Percentiles rank a stretch among this genome's conserved stretches.
phyloP scores from a whole-genome alignment of 208 protist species.

The Leishmania amazonensis region DNA sequence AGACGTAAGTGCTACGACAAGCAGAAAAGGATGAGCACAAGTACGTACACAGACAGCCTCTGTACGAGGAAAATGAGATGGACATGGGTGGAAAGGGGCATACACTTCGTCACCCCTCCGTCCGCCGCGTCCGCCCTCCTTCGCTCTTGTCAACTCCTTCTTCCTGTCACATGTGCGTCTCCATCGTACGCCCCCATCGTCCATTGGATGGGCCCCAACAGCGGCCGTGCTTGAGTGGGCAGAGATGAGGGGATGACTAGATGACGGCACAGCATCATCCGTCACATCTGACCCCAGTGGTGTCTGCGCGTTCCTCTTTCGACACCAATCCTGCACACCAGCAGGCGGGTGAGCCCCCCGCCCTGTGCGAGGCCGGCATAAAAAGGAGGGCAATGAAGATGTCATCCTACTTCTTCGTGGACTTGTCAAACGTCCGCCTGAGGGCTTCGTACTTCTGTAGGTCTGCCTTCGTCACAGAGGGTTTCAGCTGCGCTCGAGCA shows the following conservation, averaged over 20 bases:
- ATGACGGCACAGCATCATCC: not conserved
- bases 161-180: not conserved
- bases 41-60: not conserved
- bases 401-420: not conserved
- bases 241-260: not conserved
- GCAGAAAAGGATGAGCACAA: not conserved
- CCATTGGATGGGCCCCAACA: not conserved
- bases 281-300: not conserved
- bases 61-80: not conserved
- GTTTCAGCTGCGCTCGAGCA: constrained; percentile 76
- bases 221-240: not conserved
- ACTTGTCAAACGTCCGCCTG: constrained; percentile 61
- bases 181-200: not conserved
- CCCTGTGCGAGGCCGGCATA: not conserved
- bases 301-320: not conserved
- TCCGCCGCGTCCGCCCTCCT: not conserved
- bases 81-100: not conserved
- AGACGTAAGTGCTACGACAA: not conserved
- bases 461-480: constrained; percentile 81
- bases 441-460: constrained; percentile 75
- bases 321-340: not conserved
- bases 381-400: not conserved
- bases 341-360: not conserved
- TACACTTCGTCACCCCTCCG: not conserved
- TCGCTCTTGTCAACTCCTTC: not conserved